Evolutionary conservation across 2,329 filamentous ascomycete species (phyloP).

Genomic region (Pestalotiopsis sp.): DNA sequence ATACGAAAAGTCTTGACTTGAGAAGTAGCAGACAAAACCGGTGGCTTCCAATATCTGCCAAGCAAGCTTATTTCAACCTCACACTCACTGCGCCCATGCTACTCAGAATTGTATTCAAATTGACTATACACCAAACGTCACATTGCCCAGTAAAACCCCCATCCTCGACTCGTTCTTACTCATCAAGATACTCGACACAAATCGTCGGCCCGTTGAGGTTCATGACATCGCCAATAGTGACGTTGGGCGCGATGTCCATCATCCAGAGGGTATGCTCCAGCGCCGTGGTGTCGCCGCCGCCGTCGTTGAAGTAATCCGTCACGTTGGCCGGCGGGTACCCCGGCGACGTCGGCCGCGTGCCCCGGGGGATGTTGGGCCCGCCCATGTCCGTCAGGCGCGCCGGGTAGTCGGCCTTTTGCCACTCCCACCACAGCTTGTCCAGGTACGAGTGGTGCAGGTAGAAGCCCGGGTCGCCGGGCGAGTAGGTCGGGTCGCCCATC

Average conservation of each 20-base stretch:
- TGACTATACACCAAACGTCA: not conserved
- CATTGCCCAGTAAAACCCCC: not conserved
- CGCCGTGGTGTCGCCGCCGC: conserved; percentile 22
- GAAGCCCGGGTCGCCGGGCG: conserved; percentile 37
- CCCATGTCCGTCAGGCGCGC: conserved; percentile 26
- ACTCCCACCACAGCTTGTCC: conserved; percentile 32
- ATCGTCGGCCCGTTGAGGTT: conserved; percentile 22
- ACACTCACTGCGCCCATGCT: too few relatives aligned
- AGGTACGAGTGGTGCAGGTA: conserved; percentile 32
- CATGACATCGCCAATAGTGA: conserved; percentile 30
- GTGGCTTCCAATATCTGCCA: too few relatives aligned
- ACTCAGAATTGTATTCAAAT: too few relatives aligned
- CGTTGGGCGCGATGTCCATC: conserved; percentile 23
- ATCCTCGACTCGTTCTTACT: not conserved
- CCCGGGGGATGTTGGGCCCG: conserved; percentile 19
- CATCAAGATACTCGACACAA: conserved; percentile 22
- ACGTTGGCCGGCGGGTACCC: not conserved
- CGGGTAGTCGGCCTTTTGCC: conserved; percentile 27
- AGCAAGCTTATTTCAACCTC: too few relatives aligned
- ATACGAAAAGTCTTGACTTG: not conserved
- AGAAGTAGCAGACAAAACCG: not conserved
- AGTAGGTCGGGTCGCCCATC: conserved; percentile 19
- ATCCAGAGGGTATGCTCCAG: conserved; percentile 30
- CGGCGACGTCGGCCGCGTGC: not conserved
- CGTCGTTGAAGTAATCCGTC: conserved; percentile 22